These are phyloP conservation scores for Lodderomyces beijingensis DNA, from an alignment of 1,139 yeast species.

Conservation along the genomic window DNA sequence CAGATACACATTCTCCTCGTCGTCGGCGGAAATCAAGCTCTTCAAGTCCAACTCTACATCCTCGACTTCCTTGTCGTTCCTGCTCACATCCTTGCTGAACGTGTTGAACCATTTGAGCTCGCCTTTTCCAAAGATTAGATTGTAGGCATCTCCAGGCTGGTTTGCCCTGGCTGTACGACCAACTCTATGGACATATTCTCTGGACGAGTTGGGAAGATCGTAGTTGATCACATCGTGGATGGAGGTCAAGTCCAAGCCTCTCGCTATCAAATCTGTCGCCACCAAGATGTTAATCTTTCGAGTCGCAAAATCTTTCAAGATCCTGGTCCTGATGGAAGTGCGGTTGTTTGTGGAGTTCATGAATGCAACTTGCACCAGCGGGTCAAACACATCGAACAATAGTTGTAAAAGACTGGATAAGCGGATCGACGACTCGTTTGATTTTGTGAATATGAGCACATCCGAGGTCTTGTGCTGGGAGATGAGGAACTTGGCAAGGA, in stretches of 20 bases:
- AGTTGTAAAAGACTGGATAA: conserved; percentile 57
- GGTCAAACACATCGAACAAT: conserved; percentile 28
- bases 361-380: conserved; percentile 22
- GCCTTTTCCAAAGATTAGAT: conserved; percentile 67
- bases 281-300: conserved; percentile 55
- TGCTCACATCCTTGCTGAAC: conserved; percentile 42
- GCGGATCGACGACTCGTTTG: conserved; percentile 83
- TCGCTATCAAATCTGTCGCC: conserved; percentile 89
- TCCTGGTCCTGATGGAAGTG: conserved; percentile 35
- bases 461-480: conserved; percentile 26
- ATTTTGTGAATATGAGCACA: conserved; percentile 70
- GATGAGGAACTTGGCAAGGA: conserved; percentile 54
- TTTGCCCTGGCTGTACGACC: conserved; percentile 97
- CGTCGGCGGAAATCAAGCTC: conserved; percentile 16
- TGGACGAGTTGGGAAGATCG: conserved; percentile 82
- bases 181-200: conserved; percentile 92
- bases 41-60: conserved; percentile 20
- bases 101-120: conserved; percentile 65
- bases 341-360: conserved; percentile 51
- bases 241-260: conserved; percentile 82
- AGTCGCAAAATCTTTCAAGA: conserved; percentile 53
- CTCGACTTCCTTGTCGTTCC: conserved; percentile 17
- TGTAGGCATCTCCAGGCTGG: conserved; percentile 67
- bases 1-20: conserved; percentile 26
- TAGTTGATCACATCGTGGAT: conserved; percentile 80